Base-by-base conservation (phyloP, 345 rosid species). In the Eucalyptus sideroxylon region DNA sequence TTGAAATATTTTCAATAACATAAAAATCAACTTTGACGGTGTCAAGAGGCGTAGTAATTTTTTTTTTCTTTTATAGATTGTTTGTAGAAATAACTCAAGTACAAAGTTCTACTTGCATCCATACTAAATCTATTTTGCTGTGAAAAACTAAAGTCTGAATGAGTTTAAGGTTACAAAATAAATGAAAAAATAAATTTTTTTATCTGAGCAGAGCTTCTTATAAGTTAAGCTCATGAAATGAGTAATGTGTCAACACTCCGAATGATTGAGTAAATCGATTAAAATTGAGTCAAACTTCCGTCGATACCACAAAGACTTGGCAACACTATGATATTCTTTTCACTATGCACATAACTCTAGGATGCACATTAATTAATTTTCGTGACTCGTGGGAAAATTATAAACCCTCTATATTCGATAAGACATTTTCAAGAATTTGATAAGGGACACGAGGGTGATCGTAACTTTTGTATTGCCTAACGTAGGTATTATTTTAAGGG, bases 101-200 rank as follows among this genome's bases (percentile, higher is more conserved):
- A 26, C 67, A 60, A 60, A 12, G 16, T 60, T 27, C 31, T 60
- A 24, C 8, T 11, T 26, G 13, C 1, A 59, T 59, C 30, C 30
- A 26, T 26, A 11, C 30, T 26, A 24, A 59, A 24, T 24, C n/a
- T 26, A 30, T 0, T 62, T 62, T 30, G 16, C 17, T 2, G 0
- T 62, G 5, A 62, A 62, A 27, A 0, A 62, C 31, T 62, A 6
- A 0, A 13, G 9, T 13, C 9, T 1, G 0, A 0, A 14, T 4
- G 72, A 62, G 34, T 62, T 62, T 14, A 65, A n/a, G 37, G 62
- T 56, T 56, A 56, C 13, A 56, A 56, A 56, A 4, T 1, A 56
- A 56, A 56, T 53, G 24, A 53, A 0, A 56, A 56, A 10, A 9
- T 23, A 56, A n/a, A n/a, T n/a, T n/a, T n/a, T n/a, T n/a, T 62